Evolutionary conservation across 495 filamentous ascomycete genomes (phyloP).

Genomic region (Hypoxylon fuscum): DNA sequence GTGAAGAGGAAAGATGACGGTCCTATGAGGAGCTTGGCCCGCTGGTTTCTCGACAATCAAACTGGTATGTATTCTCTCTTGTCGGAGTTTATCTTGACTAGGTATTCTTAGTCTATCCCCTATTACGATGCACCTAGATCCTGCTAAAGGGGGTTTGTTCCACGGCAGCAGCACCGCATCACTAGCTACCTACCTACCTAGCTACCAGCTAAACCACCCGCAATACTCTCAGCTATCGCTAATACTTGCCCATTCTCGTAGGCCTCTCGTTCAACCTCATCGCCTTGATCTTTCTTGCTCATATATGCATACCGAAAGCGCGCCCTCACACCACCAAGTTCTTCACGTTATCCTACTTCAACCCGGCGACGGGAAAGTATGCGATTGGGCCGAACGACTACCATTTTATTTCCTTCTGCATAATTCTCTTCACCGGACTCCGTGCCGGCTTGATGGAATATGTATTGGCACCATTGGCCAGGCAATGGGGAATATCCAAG

Average conservation of each 20-base stretch:
- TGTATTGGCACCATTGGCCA: conserved; percentile 78
- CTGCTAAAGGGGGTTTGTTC: conserved; percentile 21
- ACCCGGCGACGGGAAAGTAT: conserved; percentile 71
- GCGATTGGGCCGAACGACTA: conserved; percentile 80
- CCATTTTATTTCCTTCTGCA: conserved; percentile 79
- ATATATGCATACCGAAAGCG: conserved; percentile 80
- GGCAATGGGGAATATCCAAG: conserved; percentile 70
- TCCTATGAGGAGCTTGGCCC: conserved; percentile 49
- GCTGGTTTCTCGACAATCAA: conserved; percentile 64
- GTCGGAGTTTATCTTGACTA: neutral
- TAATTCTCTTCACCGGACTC: conserved; percentile 84
- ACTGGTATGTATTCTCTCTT: conserved; percentile 52
- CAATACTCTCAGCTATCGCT: conserved; percentile 17
- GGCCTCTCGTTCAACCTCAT: conserved; percentile 82
- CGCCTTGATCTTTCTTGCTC: conserved; percentile 77
- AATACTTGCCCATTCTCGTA: conserved; percentile 46
- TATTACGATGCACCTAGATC: conserved; percentile 10
- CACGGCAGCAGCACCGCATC: conserved; percentile 19
- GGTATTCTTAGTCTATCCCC: neutral
- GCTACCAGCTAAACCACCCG: neutral
- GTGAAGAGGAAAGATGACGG: conserved; percentile 58
- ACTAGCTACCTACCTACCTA: conserved; percentile 3
- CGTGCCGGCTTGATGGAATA: conserved; percentile 89
- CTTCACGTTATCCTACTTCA: conserved; percentile 85
- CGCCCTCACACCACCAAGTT: conserved; percentile 83